Base-by-base conservation (phyloP, 2,329 filamentous ascomycete genomes). In the Aspergillus candidus region DNA sequence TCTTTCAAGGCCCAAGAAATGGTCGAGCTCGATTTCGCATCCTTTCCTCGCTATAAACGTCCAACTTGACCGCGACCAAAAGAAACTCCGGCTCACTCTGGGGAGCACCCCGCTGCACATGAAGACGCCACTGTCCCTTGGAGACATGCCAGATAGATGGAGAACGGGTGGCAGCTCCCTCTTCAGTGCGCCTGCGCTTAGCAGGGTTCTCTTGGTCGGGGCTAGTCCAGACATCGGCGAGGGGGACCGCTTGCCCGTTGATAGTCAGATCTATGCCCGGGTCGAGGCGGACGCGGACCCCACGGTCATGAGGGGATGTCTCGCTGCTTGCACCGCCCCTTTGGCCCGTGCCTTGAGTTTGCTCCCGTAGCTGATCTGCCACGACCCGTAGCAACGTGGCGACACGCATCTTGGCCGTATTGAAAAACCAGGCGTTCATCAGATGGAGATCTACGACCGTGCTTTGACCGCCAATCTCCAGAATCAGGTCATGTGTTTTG, bases 301-400 rank as follows among this genome's bases (percentile, higher is more conserved):
- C 22, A 27, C 22, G 7, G 22, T 27, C 22, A 27, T 27, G 3
- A 27, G 22, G 22, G 22, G 22, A 27, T 27, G 22, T 10, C 8
- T 27, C 22, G 8, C 22, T 10, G 22, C 22, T 5, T 29, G n/a
- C 22, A 10, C 36, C 3, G 27, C 5, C 6, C 13, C n/a, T 18
- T 11, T 15, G n/a, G 22, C 13, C 37, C 2, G 27, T 4, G 13
- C n/a, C 10, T 8, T 13, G 8, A 8, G 14, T 31, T 10, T 38
- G 40, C 81, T 79, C 46, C 75, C 83, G 85, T 53, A 93, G 77
- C 63, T 91, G 94, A 30, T 83, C 83, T 2, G 85, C 80, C n/a
- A 95, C 76, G 7, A 94, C 83, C 55, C 88, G 83, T 52, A 94
- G 80, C 5, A 96, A 71, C 43, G 82, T 83, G 0, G 80, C 76